A percentile compares a stretch with the other conserved stretches of the same genome.
Evolutionary conservation across 805 yeast species (phyloP).

Genomic region (Hanseniaspora lindneri): DNA sequence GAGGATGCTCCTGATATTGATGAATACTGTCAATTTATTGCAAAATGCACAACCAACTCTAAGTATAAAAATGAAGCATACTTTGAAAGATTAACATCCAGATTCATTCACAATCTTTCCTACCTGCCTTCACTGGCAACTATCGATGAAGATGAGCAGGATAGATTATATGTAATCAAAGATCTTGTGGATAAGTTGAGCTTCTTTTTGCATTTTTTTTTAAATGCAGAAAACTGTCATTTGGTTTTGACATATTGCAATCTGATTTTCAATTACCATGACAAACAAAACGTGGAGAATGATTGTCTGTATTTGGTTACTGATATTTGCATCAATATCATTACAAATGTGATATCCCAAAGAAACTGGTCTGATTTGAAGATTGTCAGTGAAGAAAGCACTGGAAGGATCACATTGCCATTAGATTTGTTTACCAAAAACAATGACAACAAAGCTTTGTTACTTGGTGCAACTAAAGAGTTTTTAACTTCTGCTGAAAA

Average conservation of each 20-base stretch:
- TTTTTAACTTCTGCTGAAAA: neutral
- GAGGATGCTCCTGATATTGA: neutral
- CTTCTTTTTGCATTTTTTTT: constrained; percentile 7
- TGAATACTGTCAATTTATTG: constrained; percentile 1
- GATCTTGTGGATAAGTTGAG: constrained; percentile 1
- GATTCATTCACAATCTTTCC: constrained; percentile 11
- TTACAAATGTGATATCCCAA: neutral
- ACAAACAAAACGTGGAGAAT: constrained; percentile 6
- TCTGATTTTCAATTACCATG: constrained; percentile 7
- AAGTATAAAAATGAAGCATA: constrained; percentile 3
- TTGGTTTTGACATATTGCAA: constrained; percentile 5
- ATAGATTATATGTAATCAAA: neutral
- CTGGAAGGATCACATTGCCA: constrained; percentile 7
- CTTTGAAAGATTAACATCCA: constrained; percentile 13
- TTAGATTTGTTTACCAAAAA: constrained; percentile 7
- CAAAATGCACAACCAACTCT: neutral
- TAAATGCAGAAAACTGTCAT: constrained; percentile 9
- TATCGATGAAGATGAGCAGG: neutral
- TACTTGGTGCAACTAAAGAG: neutral
- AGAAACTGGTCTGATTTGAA: constrained; percentile 8
- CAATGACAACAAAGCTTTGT: neutral
- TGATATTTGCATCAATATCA: constrained; percentile 4
- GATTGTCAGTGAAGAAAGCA: neutral
- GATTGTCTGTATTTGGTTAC: constrained; percentile 1
- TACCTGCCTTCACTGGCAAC: constrained; percentile 7